Evolutionary conservation across 2,329 filamentous ascomycete species (phyloP).

Genomic region (Colletotrichum cordylinicola): DNA sequence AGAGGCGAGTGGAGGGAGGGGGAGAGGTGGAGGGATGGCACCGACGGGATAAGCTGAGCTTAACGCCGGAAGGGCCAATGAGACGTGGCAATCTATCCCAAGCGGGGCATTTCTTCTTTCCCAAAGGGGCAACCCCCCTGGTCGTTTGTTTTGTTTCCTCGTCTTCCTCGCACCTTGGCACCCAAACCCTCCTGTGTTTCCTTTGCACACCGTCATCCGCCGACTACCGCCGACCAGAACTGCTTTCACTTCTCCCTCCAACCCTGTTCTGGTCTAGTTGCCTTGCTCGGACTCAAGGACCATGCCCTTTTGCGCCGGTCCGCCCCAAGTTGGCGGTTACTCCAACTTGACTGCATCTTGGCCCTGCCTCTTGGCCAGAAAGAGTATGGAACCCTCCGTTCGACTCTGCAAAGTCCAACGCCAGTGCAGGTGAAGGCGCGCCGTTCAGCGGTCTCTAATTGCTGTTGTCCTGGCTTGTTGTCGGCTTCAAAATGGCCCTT

Average conservation of each 20-base stretch:
- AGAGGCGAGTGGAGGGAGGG: neutral
- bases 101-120: neutral
- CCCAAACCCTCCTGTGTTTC: neutral
- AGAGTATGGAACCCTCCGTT: neutral
- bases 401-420: neutral
- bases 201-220: neutral
- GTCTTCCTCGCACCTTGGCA: neutral
- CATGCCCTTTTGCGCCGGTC: neutral
- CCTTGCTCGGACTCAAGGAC: neutral
- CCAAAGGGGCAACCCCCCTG: neutral
- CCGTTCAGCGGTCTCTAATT: neutral
- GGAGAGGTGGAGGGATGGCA: neutral
- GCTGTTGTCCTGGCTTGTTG: neutral
- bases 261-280: neutral
- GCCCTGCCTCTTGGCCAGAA: constrained; percentile 1
- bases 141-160: constrained; percentile 8
- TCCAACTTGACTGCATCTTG: neutral
- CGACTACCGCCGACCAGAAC: neutral
- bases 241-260: neutral
- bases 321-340: neutral
- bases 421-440: neutral
- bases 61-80: neutral
- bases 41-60: constrained; percentile 6
- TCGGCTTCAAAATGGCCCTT: neutral
- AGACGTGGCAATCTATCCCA: neutral